These are phyloP conservation scores for Typha latifolia DNA, from an alignment of 176 grass and related monocot genomes.

Conservation along the genomic window DNA sequence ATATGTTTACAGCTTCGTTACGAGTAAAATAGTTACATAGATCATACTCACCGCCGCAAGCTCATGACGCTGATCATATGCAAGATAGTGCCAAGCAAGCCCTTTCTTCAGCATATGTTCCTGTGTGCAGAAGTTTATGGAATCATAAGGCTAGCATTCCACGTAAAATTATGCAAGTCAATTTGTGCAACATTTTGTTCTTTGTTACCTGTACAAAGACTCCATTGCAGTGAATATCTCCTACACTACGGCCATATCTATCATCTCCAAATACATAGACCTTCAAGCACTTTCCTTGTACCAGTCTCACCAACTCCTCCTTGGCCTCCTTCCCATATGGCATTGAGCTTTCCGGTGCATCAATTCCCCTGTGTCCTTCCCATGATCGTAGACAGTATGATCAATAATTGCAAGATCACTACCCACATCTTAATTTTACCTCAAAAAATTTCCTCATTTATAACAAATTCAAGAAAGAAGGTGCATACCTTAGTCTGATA, in stretches of 20 bases:
- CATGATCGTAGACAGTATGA: not conserved
- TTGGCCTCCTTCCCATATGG: slow-evolving; percentile 76
- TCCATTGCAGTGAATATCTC: slow-evolving; percentile 52
- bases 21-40: not conserved
- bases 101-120: slow-evolving; percentile 82
- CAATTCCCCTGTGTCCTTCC: slow-evolving; percentile 45
- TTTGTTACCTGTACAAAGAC: slow-evolving; percentile 56
- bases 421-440: not conserved
- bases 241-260: slow-evolving; percentile 56
- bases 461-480: not conserved
- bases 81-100: slow-evolving; percentile 68
- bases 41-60: slow-evolving; percentile 45
- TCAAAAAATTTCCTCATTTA: not conserved
- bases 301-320: slow-evolving; percentile 51
- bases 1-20: not conserved
- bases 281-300: slow-evolving; percentile 52
- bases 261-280: slow-evolving; percentile 41
- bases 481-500: slow-evolving; percentile 65
- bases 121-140: slow-evolving; percentile 7
- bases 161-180: not conserved
- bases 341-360: slow-evolving; percentile 81
- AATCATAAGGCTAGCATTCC: not conserved
- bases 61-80: slow-evolving; percentile 48
- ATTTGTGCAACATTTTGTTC: not conserved
- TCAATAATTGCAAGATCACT: no score